Conservation (phyloP, 2,329 filamentous ascomycete genomes). For the Aspergillus spinulosporus region DNA sequence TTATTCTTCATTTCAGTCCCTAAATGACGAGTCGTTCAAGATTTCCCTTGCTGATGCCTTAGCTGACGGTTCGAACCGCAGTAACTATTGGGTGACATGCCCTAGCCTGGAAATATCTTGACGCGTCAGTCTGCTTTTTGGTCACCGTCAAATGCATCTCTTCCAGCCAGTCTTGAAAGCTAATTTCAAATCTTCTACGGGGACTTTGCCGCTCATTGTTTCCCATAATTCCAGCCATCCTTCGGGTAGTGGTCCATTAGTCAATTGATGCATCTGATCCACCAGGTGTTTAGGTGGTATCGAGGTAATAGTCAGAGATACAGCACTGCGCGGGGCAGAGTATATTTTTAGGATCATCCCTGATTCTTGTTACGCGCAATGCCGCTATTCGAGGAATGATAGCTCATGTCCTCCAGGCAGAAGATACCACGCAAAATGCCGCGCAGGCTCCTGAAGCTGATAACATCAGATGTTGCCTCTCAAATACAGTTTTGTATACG, state of each 20-base stretch:
- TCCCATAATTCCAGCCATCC: constrained; percentile 35
- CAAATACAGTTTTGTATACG: too few species aligned
- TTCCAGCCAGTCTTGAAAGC: constrained; percentile 41
- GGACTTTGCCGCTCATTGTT: constrained; percentile 23
- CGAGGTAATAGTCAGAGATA: constrained; percentile 16
- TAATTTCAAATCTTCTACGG: constrained; percentile 21
- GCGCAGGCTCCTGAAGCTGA: too few species aligned
- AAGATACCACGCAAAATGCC: too few species aligned
- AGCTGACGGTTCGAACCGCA: constrained; percentile 29
- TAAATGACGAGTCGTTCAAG: constrained; percentile 19
- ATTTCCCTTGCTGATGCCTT: constrained; percentile 29
- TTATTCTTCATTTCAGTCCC: background rate
- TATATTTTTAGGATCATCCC: background rate
- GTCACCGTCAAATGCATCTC: constrained; percentile 40
- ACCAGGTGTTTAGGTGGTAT: constrained; percentile 36
- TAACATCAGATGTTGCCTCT: too few species aligned
- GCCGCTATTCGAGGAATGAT: too few species aligned
- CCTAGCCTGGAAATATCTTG: constrained; percentile 29
- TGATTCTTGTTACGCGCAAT: too few species aligned
- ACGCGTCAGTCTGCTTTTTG: constrained; percentile 24
- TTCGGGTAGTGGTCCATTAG: constrained; percentile 36
- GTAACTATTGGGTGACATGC: constrained; percentile 15
- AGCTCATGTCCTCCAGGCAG: too few species aligned
- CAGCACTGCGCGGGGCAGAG: too few species aligned
- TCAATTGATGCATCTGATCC: constrained; percentile 39